Percentiles rank a stretch among this genome's conserved stretches.
Conservation (phyloP, 1,284 basidiomycete species). For the Pterulicium gracile region DNA sequence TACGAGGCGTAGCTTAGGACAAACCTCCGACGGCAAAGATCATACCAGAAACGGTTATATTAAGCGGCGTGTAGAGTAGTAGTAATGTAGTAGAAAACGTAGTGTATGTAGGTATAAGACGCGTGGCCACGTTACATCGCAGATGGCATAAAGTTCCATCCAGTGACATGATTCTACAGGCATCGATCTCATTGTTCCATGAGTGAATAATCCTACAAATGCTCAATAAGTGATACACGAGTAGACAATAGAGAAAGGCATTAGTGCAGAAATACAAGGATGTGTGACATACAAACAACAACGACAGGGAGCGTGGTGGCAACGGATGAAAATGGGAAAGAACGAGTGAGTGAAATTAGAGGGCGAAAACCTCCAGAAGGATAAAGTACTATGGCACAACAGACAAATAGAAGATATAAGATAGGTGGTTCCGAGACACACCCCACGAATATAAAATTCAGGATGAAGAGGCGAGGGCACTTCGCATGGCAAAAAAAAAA, state of each 20-base stretch:
- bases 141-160: no score
- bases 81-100: no score
- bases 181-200: neutral
- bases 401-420: neutral
- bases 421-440: no score
- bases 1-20: no score
- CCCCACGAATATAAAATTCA: neutral
- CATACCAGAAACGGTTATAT: no score
- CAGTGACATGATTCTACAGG: no score
- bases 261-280: neutral
- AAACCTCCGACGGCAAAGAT: no score
- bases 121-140: no score
- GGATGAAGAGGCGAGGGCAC: neutral
- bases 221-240: neutral
- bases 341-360: neutral
- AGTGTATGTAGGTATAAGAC: no score
- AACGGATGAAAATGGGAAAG: neutral
- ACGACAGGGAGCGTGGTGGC: neutral
- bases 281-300: neutral
- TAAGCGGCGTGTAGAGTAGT: no score
- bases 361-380: neutral
- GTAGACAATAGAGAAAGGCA: neutral
- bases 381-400: neutral
- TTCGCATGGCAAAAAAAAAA: no score
- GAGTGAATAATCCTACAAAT: neutral